Evolutionary conservation across 139 green algal genomes (phyloP).

Genomic region (Eudorina sp.): DNA sequence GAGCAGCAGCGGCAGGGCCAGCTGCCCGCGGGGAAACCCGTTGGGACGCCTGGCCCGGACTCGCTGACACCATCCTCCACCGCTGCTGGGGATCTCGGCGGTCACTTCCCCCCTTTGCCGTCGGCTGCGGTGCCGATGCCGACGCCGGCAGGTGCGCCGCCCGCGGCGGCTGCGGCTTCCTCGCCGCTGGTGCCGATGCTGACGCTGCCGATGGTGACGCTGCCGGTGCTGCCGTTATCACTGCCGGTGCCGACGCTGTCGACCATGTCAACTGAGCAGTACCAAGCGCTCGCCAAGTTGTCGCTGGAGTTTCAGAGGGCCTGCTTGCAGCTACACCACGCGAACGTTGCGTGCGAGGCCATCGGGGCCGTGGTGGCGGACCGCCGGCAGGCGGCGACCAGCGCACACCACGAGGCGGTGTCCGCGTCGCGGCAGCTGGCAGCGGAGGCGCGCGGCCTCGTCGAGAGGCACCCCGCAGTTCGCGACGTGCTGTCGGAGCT

Average conservation of each 20-base stretch:
- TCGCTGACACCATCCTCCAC: no score
- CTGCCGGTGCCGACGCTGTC: not conserved
- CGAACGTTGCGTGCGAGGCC: not conserved
- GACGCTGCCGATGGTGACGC: not conserved
- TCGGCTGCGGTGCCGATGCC: not conserved
- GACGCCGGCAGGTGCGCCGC: not conserved
- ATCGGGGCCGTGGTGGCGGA: constrained; percentile 7
- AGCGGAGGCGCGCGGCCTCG: not conserved
- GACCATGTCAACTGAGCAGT: not conserved
- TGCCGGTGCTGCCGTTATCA: not conserved
- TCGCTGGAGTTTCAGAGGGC: not conserved
- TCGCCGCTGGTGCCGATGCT: not conserved
- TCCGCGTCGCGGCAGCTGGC: constrained; percentile 21
- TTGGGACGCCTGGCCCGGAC: no score
- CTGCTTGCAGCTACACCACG: constrained; percentile 8
- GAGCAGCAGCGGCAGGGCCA: no score
- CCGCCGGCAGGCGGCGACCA: not conserved
- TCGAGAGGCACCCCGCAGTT: not conserved
- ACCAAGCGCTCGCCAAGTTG: not conserved
- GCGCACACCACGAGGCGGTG: not conserved
- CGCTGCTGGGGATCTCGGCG: no score
- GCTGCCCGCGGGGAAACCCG: no score
- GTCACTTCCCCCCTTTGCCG: not conserved
- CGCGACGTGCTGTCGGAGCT: not conserved
- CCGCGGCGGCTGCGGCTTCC: not conserved